Evolutionary conservation across 768 basidiomycete species (phyloP).

Genomic region (Thelephora ganbajun): DNA sequence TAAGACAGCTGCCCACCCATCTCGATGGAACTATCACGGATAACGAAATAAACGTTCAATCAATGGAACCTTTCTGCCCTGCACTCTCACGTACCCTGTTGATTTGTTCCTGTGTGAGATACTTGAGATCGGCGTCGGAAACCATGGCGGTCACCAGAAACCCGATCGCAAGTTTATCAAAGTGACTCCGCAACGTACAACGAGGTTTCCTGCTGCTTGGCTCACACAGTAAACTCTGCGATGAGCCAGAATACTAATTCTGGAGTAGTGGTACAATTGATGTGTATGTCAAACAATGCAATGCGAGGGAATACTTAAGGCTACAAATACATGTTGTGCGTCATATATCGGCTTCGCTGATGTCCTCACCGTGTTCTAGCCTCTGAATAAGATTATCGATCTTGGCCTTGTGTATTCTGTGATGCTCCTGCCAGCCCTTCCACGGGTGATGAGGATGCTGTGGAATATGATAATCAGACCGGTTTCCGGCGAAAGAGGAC

Average conservation of each 20-base stretch:
- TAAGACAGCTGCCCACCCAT: constrained; percentile 33
- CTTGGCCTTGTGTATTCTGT: constrained; percentile 76
- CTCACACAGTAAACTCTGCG: neutral
- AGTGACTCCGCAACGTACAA: too few species aligned
- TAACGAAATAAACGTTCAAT: neutral
- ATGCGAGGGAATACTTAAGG: too few species aligned
- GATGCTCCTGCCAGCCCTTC: constrained; percentile 92
- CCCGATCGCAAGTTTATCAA: too few species aligned
- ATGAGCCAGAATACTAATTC: neutral
- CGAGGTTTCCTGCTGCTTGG: too few species aligned
- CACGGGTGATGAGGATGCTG: constrained; percentile 84
- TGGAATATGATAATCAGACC: neutral
- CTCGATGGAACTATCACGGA: constrained; percentile 33
- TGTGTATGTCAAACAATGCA: too few species aligned
- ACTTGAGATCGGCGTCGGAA: constrained; percentile 20
- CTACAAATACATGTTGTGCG: too few species aligned
- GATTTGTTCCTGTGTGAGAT: constrained; percentile 42
- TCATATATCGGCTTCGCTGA: constrained; percentile 18
- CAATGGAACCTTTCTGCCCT: neutral
- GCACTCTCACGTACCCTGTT: constrained; percentile 29
- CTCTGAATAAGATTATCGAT: constrained; percentile 68
- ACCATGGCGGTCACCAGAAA: too few species aligned
- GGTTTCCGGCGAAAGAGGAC: neutral
- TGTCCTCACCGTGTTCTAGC: constrained; percentile 41
- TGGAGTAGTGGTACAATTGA: too few species aligned